Conservation (phyloP, 495 filamentous ascomycete species). For the Penicillium parvum region DNA sequence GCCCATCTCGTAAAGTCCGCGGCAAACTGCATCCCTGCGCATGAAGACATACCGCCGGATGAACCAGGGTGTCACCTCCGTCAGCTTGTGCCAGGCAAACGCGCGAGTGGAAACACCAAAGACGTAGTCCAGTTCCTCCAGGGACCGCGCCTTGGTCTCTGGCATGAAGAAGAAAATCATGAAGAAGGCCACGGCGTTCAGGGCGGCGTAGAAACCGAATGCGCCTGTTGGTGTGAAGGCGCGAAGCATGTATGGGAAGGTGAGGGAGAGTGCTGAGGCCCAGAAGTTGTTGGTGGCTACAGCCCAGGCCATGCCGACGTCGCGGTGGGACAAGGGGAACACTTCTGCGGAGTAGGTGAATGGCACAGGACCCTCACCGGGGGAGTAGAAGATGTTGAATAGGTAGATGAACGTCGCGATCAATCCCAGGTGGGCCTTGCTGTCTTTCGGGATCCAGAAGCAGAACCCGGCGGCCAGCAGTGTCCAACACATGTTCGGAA, state of each 20-base stretch:
- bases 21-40: conserved; percentile 31
- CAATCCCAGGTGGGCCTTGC: conserved; percentile 52
- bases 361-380: conserved; percentile 78
- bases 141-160: conserved; percentile 60
- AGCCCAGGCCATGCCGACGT: conserved; percentile 70
- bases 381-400: conserved; percentile 69
- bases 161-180: conserved; percentile 64
- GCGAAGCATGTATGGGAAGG: conserved; percentile 60
- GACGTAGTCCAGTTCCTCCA: conserved; percentile 57
- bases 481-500: conserved; percentile 80
- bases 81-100: conserved; percentile 47
- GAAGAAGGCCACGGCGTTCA: conserved; percentile 58
- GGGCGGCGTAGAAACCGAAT: conserved; percentile 56
- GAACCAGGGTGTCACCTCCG: conserved; percentile 49
- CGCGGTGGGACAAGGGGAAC: conserved; percentile 68
- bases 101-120: conserved; percentile 49
- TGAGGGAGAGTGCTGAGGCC: conserved; percentile 60
- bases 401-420: conserved; percentile 70
- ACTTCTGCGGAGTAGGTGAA: conserved; percentile 80
- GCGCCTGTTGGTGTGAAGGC: conserved; percentile 48
- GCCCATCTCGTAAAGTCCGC: conserved; percentile 48
- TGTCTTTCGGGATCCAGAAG: conserved; percentile 56
- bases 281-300: conserved; percentile 67
- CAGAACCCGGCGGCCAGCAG: conserved; percentile 67
- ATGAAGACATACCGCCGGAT: conserved; percentile 47